Percentiles rank a stretch among this genome's conserved stretches.
These are phyloP conservation scores for Polymyxa betae DNA, from an alignment of 208 protist genomes.

Conservation along the genomic window DNA sequence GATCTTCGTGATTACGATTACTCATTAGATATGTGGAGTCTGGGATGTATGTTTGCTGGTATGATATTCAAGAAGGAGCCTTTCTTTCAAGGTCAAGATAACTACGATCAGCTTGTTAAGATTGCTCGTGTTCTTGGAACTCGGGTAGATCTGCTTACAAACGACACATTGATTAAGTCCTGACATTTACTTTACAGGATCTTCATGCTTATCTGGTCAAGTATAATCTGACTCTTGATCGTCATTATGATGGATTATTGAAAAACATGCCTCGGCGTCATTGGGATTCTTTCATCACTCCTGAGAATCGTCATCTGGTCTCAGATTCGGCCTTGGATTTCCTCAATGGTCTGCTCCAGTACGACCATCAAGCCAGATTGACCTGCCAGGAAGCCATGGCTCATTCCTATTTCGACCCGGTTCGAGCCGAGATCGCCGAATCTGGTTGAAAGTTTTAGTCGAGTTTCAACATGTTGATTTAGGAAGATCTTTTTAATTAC, in stretches of 20 bases:
- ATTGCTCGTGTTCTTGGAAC: slow-evolving; percentile 91
- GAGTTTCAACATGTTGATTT: too few relatives aligned
- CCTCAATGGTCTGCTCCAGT: slow-evolving; percentile 91
- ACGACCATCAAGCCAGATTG: slow-evolving; percentile 83
- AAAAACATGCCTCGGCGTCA: slow-evolving; percentile 62
- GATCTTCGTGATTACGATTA: slow-evolving; percentile 98
- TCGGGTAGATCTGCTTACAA: slow-evolving; percentile 85
- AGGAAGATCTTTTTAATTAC: too few relatives aligned
- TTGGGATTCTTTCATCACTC: slow-evolving; percentile 81
- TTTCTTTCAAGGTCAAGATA: slow-evolving; percentile 97
- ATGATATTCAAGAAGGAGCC: slow-evolving; percentile 97
- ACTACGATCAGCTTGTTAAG: slow-evolving; percentile 97
- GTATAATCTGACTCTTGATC: slow-evolving; percentile 88
- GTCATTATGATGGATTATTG: slow-evolving; percentile 74
- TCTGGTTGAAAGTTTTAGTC: neutral
- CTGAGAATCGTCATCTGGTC: slow-evolving; percentile 91
- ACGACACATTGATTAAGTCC: neutral
- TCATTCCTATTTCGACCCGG: slow-evolving; percentile 96
- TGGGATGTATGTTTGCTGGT: slow-evolving; percentile 97
- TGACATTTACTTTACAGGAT: neutral
- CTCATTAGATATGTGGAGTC: slow-evolving; percentile 97
- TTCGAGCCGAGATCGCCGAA: slow-evolving; percentile 70
- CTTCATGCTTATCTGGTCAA: slow-evolving; percentile 77
- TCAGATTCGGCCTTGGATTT: slow-evolving; percentile 96
- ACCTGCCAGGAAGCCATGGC: slow-evolving; percentile 96